These are phyloP conservation scores for Thecamonas trahens DNA, from an alignment of 78 protist species.

Conservation along the genomic window DNA sequence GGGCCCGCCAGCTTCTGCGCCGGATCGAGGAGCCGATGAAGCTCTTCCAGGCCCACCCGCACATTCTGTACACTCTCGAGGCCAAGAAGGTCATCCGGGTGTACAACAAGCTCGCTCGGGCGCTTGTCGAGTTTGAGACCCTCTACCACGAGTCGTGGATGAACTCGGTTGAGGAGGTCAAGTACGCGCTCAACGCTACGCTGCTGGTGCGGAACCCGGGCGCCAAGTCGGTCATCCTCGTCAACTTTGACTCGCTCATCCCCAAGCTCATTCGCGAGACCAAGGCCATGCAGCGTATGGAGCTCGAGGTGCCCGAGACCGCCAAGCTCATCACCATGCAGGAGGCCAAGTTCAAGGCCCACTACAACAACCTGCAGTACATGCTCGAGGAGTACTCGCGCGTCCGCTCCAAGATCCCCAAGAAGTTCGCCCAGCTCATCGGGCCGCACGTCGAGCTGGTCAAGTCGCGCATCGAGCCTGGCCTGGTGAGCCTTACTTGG, in stretches of 20 bases:
- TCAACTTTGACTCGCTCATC: slow-evolving; percentile 63
- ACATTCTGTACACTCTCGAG: slow-evolving; percentile 38
- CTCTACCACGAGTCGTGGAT: slow-evolving; percentile 56
- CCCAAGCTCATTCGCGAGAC: slow-evolving; percentile 60
- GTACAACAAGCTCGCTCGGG: slow-evolving; percentile 65
- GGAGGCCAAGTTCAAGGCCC: slow-evolving; percentile 49
- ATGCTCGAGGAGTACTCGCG: slow-evolving; percentile 36
- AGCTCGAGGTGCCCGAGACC: slow-evolving; percentile 45
- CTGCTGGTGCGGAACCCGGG: slow-evolving; percentile 52
- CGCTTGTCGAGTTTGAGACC: slow-evolving; percentile 61
- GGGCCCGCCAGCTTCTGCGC: slow-evolving; percentile 63
- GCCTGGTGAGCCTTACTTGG: slow-evolving; percentile 62
- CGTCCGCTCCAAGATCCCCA: slow-evolving; percentile 10
- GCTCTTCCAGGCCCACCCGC: slow-evolving; percentile 30
- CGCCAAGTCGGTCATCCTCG: slow-evolving; percentile 20
- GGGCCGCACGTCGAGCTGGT: slow-evolving; percentile 23
- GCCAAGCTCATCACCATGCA: slow-evolving; percentile 40
- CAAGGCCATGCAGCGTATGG: slow-evolving; percentile 39
- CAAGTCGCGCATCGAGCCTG: slow-evolving; percentile 45
- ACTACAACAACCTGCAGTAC: slow-evolving; percentile 28
- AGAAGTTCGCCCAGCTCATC: slow-evolving; percentile 17
- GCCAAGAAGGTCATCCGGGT: slow-evolving; percentile 44
- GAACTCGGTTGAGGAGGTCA: slow-evolving; percentile 17
- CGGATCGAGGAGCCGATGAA: slow-evolving; percentile 65
- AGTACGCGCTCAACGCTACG: slow-evolving; percentile 54